Base-by-base conservation (phyloP, 768 basidiomycete species). In the Pleurotus giganteus region DNA sequence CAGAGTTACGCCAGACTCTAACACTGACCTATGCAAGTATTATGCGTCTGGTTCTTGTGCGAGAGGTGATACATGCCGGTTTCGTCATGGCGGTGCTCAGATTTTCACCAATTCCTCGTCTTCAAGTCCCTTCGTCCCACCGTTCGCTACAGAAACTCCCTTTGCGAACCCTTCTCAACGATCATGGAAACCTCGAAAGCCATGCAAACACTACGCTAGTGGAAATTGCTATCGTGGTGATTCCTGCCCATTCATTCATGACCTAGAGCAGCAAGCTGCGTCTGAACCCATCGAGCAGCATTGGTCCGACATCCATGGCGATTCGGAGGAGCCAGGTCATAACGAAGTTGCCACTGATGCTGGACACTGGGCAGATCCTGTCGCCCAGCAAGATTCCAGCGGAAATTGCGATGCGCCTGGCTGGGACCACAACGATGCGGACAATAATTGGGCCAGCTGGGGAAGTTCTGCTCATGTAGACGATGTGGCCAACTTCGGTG, bases 11-110 rank as follows among this genome's bases (percentile, higher is more conserved):
- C 54, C 62, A 51, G 61, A 42, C 63, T 36, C 57, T 4, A 41
- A 58, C 7, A 69, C 65, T 6, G 74, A 76, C 2, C 74, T 78
- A 47, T 78, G 77, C 66, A 75, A 72, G 61, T 67, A 66, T 27
- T 67, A 70, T 53, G 70, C 74, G 2, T 71, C 70, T 63, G 71
- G 68, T 13, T 54, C 57, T 51, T 76, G 77, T 57, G 55, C 55
- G 5, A 62, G 62, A 17, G 69, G 69, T 4, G 62, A 64, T n/a
- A 56, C 61, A 11, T 77, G 76, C 56, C 52, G 53, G 23, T 75
- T 72, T 58, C 68, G 76, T 12, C 75, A 76, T 60, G 73, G 49
- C 11, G 49, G 49, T 21, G 49, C 34, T 34, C 49, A 51, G 21
- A 9, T 51, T 19, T 72, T n/a, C 61, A 8, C 73, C 75, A 28